Evolutionary conservation across 2,329 filamentous ascomycete species (phyloP).

Genomic region (Cryphonectria japonica): DNA sequence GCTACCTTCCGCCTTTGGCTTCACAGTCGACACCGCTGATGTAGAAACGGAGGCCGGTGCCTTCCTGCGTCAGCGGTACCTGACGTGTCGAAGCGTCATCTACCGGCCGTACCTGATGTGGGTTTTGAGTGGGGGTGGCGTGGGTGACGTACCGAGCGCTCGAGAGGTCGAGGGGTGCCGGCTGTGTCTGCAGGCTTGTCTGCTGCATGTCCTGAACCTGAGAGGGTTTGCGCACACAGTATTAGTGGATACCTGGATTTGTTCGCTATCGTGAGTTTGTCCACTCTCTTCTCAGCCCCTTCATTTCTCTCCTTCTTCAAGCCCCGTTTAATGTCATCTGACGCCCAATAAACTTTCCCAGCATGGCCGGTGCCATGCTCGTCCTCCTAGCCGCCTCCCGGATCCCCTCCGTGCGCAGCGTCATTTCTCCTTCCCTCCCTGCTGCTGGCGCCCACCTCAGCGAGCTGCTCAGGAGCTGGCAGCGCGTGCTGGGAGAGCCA

Average conservation of each 20-base stretch:
- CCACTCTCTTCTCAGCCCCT: neutral
- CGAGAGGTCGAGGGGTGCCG: conserved; percentile 42
- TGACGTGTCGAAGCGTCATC: conserved; percentile 57
- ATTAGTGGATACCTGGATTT: conserved; percentile 59
- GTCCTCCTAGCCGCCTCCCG: conserved; percentile 51
- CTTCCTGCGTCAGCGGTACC: conserved; percentile 54
- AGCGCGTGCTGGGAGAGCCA: conserved; percentile 42
- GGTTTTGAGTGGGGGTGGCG: conserved; percentile 47
- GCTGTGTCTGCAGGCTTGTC: conserved; percentile 51
- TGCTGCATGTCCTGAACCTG: conserved; percentile 53
- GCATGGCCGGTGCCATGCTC: conserved; percentile 55
- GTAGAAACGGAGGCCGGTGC: conserved; percentile 48
- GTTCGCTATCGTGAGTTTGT: conserved; percentile 52
- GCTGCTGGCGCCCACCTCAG: conserved; percentile 47
- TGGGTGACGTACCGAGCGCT: conserved; percentile 33
- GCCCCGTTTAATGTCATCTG: neutral
- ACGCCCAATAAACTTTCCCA: conserved; percentile 28
- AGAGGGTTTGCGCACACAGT: conserved; percentile 54
- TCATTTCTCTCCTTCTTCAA: neutral
- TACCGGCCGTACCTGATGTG: conserved; percentile 56
- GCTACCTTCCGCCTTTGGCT: conserved; percentile 47
- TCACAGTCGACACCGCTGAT: conserved; percentile 40
- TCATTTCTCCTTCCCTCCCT: conserved; percentile 45
- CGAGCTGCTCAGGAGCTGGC: conserved; percentile 47
- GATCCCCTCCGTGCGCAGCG: conserved; percentile 41